These are phyloP conservation scores for Stereum hirsutum DNA, from an alignment of 1,284 basidiomycete species.

Conservation along the genomic window DNA sequence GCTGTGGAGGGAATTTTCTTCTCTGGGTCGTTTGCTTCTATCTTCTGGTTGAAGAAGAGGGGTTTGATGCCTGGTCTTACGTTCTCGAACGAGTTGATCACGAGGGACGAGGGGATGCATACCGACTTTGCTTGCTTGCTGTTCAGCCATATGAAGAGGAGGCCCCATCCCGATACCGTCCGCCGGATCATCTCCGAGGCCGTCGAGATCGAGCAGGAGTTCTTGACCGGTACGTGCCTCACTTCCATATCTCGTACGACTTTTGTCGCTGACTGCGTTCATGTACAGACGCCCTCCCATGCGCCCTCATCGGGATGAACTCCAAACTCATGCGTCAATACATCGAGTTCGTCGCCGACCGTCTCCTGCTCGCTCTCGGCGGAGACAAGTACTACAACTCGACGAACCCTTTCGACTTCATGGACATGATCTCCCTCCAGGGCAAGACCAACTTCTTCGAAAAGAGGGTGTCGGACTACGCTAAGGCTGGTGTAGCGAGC, in stretches of 20 bases:
- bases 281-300: conserved; percentile 64
- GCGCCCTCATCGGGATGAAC: conserved; percentile 79
- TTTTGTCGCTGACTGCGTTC: not conserved
- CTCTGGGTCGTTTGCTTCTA: conserved; percentile 89
- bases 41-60: conserved; percentile 99
- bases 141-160: conserved; percentile 42
- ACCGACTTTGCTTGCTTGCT: conserved; percentile 97
- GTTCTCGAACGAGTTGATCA: conserved; percentile 97
- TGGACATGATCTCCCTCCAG: conserved; percentile 71
- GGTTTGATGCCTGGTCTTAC: conserved; percentile 97
- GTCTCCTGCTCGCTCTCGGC: conserved; percentile 67
- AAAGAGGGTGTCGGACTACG: conserved; percentile 64
- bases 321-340: conserved; percentile 85
- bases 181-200: conserved; percentile 74
- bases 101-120: conserved; percentile 96
- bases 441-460: conserved; percentile 48
- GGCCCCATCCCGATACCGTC: conserved; percentile 14
- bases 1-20: conserved; percentile 99
- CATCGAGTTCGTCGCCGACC: conserved; percentile 96
- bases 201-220: conserved; percentile 80
- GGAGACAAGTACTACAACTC: conserved; percentile 60
- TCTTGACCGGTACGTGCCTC: conserved; percentile 52
- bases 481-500: conserved; percentile 52
- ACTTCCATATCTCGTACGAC: not conserved
- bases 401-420: conserved; percentile 57